These are phyloP conservation scores for Trichodelitschia bisporula DNA, from an alignment of 495 filamentous ascomycete species.

Conservation along the genomic window DNA sequence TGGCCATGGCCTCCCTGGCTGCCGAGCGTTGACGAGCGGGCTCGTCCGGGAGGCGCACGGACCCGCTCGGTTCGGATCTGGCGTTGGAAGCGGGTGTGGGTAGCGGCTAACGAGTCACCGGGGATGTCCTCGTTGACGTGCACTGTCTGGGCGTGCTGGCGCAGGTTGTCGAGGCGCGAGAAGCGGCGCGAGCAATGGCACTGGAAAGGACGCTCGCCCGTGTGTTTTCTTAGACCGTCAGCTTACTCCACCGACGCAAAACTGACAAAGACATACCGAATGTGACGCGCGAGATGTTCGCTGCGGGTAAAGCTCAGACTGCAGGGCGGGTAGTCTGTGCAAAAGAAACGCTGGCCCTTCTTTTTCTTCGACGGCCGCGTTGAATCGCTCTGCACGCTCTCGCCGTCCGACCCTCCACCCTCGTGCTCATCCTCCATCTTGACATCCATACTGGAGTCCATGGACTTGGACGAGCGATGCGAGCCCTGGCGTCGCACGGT, in stretches of 20 bases:
- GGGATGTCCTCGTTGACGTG: slow-evolving; percentile 97
- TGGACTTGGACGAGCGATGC: slow-evolving; percentile 34
- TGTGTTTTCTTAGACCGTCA: slow-evolving; percentile 51
- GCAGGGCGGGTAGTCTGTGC: slow-evolving; percentile 90
- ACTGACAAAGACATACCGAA: slow-evolving; percentile 30
- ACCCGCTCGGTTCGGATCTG: slow-evolving; percentile 76
- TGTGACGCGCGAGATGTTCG: slow-evolving; percentile 86
- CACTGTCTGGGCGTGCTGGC: slow-evolving; percentile 93
- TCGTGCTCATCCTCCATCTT: slow-evolving; percentile 43
- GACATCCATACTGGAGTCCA: slow-evolving; percentile 33
- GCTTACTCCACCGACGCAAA: background rate
- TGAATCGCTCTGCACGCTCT: slow-evolving; percentile 42
- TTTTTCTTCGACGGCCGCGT: slow-evolving; percentile 64
- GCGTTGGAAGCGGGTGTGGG: slow-evolving; percentile 77
- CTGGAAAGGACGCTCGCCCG: slow-evolving; percentile 89
- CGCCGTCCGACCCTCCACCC: slow-evolving; percentile 48
- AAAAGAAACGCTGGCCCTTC: slow-evolving; percentile 90
- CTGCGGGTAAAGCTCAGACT: slow-evolving; percentile 88
- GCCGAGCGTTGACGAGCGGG: slow-evolving; percentile 48
- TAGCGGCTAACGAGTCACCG: slow-evolving; percentile 75
- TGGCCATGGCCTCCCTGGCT: slow-evolving; percentile 40
- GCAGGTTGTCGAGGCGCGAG: slow-evolving; percentile 86
- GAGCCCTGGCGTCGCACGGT: slow-evolving; percentile 29
- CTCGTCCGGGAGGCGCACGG: slow-evolving; percentile 37
- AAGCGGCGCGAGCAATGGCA: slow-evolving; percentile 90